These are phyloP conservation scores for Salix suchowensis DNA, from an alignment of 345 rosid species.

Conservation along the genomic window DNA sequence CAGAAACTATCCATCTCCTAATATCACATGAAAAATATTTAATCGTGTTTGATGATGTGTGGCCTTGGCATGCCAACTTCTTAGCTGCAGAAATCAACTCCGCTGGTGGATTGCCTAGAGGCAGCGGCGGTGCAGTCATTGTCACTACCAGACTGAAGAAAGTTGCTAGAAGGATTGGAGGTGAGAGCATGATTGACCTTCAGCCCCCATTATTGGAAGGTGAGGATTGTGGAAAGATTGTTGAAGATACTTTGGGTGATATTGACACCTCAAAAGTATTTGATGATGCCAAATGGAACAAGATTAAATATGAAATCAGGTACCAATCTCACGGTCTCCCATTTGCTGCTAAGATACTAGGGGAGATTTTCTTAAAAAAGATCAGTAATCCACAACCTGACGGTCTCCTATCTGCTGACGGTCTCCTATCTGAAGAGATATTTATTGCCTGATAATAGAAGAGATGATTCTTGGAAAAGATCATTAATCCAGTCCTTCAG, in stretches of 20 bases:
- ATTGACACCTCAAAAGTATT: no score
- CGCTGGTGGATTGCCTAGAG: neutral
- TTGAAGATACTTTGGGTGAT: neutral
- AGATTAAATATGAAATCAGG: neutral
- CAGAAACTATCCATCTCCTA: neutral
- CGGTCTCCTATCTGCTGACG: no score
- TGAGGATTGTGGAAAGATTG: neutral
- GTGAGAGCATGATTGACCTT: neutral
- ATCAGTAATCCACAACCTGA: no score
- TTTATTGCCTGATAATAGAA: no score
- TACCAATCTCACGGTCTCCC: conserved; percentile 1
- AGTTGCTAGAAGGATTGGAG: conserved; percentile 1
- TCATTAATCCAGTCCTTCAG: neutral
- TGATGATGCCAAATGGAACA: neutral
- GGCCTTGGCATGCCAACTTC: neutral
- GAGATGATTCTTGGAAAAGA: no score
- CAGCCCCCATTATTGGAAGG: neutral
- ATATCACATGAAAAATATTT: neutral
- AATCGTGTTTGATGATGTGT: conserved; percentile 7
- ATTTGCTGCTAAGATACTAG: neutral
- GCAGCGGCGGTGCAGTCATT: neutral
- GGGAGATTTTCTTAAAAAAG: neutral
- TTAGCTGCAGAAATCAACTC: neutral
- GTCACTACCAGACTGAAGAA: neutral
- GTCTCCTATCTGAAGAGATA: no score